Evolutionary conservation across 2,329 filamentous ascomycete species (phyloP).

Genomic region (Chaetomium strumarium): DNA sequence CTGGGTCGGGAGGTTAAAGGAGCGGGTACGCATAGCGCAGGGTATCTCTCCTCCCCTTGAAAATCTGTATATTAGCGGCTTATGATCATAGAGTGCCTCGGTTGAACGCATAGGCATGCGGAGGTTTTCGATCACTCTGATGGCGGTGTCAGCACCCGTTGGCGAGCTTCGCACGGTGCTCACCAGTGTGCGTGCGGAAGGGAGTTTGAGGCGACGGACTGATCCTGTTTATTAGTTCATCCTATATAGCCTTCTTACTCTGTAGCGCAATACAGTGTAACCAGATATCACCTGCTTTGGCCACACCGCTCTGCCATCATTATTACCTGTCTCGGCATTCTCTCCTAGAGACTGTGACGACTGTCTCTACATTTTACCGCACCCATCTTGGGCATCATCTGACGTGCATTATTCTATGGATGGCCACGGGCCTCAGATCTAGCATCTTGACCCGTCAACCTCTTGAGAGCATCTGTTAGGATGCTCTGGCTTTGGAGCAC

Average conservation of each 20-base stretch:
- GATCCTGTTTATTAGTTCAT: neutral
- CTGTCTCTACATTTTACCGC: neutral
- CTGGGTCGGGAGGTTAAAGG: conserved; percentile 6
- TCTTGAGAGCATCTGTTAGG: no score
- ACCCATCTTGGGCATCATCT: no score
- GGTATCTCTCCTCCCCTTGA: conserved; percentile 47
- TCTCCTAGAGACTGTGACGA: neutral
- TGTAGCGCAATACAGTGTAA: no score
- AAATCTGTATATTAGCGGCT: conserved; percentile 41
- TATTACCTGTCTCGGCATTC: no score
- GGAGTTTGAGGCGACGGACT: no score
- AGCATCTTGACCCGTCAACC: no score
- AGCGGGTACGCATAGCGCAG: conserved; percentile 35
- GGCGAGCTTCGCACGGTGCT: neutral
- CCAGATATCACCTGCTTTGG: neutral
- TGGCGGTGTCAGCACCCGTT: neutral
- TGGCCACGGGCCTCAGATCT: no score
- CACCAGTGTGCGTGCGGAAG: neutral
- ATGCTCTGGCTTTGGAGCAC: neutral
- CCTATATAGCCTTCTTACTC: neutral
- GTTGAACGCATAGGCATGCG: conserved; percentile 19
- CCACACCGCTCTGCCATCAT: neutral
- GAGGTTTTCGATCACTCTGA: conserved; percentile 11
- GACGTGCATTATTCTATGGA: no score
- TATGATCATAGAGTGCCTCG: conserved; percentile 27